A percentile compares a stretch with the other conserved stretches of the same genome.
These are phyloP conservation scores for Silene conica DNA, from an alignment of 148 eudicot genomes.

Conservation along the genomic window DNA sequence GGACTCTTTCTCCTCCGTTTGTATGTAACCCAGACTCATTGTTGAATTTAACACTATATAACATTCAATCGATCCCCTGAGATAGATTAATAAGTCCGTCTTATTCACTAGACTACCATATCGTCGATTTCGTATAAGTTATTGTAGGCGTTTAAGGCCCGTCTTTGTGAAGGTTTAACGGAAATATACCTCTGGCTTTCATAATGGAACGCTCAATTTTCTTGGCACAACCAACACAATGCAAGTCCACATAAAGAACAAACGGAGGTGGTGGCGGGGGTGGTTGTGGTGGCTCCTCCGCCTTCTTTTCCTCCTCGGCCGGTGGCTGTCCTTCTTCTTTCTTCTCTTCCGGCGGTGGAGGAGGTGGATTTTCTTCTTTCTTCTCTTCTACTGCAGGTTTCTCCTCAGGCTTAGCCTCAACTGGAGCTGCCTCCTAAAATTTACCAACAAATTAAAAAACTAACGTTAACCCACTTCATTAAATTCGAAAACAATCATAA, in stretches of 20 bases:
- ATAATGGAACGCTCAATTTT: slow-evolving; percentile 75
- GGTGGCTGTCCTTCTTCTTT: slow-evolving; percentile 16
- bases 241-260: slow-evolving; percentile 74
- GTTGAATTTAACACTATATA: no score
- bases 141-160: not conserved
- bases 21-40: no score
- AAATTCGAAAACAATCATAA: slow-evolving; percentile 13
- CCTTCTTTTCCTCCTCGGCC: slow-evolving; percentile 35
- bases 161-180: not conserved
- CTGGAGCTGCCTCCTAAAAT: slow-evolving; percentile 40
- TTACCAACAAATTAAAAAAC: not conserved
- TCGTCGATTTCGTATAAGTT: not conserved
- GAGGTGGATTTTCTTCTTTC: slow-evolving; percentile 15
- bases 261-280: slow-evolving; percentile 63
- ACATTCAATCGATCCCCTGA: no score
- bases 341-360: slow-evolving; percentile 12
- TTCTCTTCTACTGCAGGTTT: not conserved
- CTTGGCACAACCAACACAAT: slow-evolving; percentile 95
- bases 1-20: no score
- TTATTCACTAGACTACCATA: no score
- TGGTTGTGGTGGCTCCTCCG: slow-evolving; percentile 52
- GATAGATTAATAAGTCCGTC: no score
- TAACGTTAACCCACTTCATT: slow-evolving; percentile 9
- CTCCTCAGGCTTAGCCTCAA: slow-evolving; percentile 40
- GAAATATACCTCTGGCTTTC: slow-evolving; percentile 55